Conservation (phyloP, 2,329 filamentous ascomycete genomes). For the Clonostachys byssicola region DNA sequence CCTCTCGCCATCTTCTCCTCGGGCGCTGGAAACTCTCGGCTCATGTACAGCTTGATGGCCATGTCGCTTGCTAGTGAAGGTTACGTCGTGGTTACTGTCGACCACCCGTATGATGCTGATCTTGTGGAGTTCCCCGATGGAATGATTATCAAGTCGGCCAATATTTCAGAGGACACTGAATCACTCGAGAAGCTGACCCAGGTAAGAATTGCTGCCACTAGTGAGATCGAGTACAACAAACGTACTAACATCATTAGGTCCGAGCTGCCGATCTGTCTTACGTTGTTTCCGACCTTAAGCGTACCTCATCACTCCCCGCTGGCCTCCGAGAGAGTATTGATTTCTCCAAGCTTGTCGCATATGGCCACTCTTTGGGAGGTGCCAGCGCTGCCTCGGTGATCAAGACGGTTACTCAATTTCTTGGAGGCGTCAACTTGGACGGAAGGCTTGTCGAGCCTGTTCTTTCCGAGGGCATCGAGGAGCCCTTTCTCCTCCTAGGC, state of each 20-base stretch:
- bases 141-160: constrained; percentile 15
- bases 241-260: constrained; percentile 11
- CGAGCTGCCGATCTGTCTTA: constrained; percentile 28
- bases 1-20: constrained; percentile 36
- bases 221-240: background rate
- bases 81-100: constrained; percentile 38
- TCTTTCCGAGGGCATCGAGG: background rate
- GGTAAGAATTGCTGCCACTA: constrained; percentile 4
- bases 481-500: too few relatives aligned
- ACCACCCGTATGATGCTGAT: constrained; percentile 40
- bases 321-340: constrained; percentile 12
- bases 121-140: constrained; percentile 41
- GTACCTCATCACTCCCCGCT: background rate
- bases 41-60: constrained; percentile 36
- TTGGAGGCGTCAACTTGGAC: constrained; percentile 32
- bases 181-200: constrained; percentile 9
- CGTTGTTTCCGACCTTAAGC: constrained; percentile 23
- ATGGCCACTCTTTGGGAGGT: constrained; percentile 33
- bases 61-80: constrained; percentile 41
- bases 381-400: constrained; percentile 25
- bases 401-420: constrained; percentile 20
- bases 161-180: constrained; percentile 6
- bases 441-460: constrained; percentile 25
- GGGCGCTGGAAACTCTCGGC: constrained; percentile 33
- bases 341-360: constrained; percentile 19